Percentiles rank a stretch among this genome's conserved stretches.
phyloP scores from a whole-genome alignment of 2,329 filamentous ascomycete species.

The Didymella glomerata region DNA sequence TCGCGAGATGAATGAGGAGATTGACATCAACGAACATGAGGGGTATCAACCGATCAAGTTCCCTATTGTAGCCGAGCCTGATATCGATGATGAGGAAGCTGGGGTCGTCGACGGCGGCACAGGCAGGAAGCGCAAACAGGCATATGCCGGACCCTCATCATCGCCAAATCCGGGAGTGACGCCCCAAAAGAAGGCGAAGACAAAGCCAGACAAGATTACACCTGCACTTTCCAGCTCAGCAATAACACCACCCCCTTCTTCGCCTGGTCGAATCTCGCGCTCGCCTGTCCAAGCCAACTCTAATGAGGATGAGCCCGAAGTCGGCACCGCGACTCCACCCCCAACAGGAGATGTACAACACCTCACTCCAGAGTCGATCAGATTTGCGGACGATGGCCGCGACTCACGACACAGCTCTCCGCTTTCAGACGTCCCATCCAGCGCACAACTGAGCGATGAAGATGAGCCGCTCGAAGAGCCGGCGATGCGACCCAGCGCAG shows the following conservation, averaged over 20 bases:
- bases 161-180: neutral
- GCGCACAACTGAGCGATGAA: neutral
- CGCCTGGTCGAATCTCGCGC: neutral
- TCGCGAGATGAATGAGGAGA: conserved; percentile 11
- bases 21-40: conserved; percentile 4
- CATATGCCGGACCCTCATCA: neutral
- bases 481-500: neutral
- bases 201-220: neutral
- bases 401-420: neutral
- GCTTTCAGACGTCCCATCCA: neutral
- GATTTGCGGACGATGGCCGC: neutral
- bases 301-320: too few species aligned
- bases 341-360: neutral
- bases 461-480: neutral
- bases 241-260: neutral
- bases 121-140: neutral
- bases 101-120: neutral
- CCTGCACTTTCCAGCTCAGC: neutral
- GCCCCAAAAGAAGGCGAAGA: neutral
- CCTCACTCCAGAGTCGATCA: neutral
- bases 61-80: neutral
- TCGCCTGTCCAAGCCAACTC: neutral
- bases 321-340: neutral
- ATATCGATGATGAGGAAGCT: neutral
- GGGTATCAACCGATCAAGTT: conserved; percentile 5